Evolutionary conservation across 2,329 filamentous ascomycete species (phyloP).

Genomic region (Ramichloridium luteum): DNA sequence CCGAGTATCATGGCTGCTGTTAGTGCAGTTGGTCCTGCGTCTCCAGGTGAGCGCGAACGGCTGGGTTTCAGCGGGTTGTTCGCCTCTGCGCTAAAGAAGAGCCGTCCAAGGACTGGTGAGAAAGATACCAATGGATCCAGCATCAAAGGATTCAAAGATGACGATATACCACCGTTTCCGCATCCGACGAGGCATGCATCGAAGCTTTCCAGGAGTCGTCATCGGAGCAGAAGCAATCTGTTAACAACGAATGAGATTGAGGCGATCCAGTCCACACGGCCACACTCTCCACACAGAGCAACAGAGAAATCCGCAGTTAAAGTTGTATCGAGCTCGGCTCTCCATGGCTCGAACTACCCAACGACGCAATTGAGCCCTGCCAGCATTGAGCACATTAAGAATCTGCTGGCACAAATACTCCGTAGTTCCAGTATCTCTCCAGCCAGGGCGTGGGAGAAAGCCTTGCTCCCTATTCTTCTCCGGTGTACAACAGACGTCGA

Average conservation of each 20-base stretch:
- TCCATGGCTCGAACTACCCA: constrained; percentile 69
- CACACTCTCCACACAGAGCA: constrained; percentile 10
- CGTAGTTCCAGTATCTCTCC: constrained; percentile 64
- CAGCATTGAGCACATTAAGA: constrained; percentile 78
- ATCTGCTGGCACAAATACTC: constrained; percentile 70
- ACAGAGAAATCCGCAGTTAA: constrained; percentile 19
- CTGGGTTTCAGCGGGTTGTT: constrained; percentile 60
- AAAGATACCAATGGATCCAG: constrained; percentile 62
- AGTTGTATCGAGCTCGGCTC: constrained; percentile 63
- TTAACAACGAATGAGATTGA: constrained; percentile 33
- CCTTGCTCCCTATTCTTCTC: constrained; percentile 77
- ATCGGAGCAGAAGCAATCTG: constrained; percentile 47
- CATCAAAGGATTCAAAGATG: constrained; percentile 48
- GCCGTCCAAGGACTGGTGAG: constrained; percentile 58
- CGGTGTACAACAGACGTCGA: constrained; percentile 90
- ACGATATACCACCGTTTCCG: constrained; percentile 51
- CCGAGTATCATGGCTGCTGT: constrained; percentile 71
- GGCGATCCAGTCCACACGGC: constrained; percentile 7
- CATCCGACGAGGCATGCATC: constrained; percentile 51
- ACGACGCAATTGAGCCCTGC: constrained; percentile 39
- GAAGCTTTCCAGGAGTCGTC: constrained; percentile 58
- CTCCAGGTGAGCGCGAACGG: constrained; percentile 58
- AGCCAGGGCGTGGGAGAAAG: constrained; percentile 71
- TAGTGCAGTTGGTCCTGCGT: constrained; percentile 37
- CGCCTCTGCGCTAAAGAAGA: constrained; percentile 56